Evolutionary conservation across 441 rosid species (phyloP).

Genomic region (Hura crepitans): DNA sequence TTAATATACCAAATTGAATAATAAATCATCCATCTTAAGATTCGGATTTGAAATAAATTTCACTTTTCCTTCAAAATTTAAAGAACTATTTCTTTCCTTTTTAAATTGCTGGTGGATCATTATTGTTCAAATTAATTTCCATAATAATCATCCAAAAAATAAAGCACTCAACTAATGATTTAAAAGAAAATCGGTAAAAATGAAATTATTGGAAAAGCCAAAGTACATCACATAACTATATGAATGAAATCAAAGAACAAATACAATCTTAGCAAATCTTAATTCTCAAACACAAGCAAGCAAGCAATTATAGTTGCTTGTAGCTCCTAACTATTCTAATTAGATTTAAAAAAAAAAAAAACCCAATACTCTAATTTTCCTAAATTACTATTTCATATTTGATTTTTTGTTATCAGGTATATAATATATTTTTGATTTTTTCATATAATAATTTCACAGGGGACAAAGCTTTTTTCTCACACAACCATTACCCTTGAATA

Average conservation of each 20-base stretch:
- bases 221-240: background rate
- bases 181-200: too few relatives aligned
- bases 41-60: too few relatives aligned
- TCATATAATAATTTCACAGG: background rate
- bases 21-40: too few relatives aligned
- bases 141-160: too few relatives aligned
- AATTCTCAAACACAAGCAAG: background rate
- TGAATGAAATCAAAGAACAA: constrained; percentile 30
- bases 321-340: background rate
- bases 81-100: too few relatives aligned
- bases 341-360: background rate
- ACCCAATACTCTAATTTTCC: background rate
- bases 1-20: too few relatives aligned
- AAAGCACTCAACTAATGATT: too few relatives aligned
- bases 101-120: too few relatives aligned
- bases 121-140: too few relatives aligned
- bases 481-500: constrained; percentile 32
- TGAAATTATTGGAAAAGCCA: background rate
- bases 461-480: constrained; percentile 6
- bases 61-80: too few relatives aligned
- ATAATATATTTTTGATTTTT: constrained; percentile 12
- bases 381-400: constrained; percentile 10
- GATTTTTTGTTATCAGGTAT: constrained; percentile 11
- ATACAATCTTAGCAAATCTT: constrained; percentile 15
- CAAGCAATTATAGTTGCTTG: background rate